Evolutionary conservation across 345 rosid species (phyloP).

Genomic region (Hibiscus tridactylites): DNA sequence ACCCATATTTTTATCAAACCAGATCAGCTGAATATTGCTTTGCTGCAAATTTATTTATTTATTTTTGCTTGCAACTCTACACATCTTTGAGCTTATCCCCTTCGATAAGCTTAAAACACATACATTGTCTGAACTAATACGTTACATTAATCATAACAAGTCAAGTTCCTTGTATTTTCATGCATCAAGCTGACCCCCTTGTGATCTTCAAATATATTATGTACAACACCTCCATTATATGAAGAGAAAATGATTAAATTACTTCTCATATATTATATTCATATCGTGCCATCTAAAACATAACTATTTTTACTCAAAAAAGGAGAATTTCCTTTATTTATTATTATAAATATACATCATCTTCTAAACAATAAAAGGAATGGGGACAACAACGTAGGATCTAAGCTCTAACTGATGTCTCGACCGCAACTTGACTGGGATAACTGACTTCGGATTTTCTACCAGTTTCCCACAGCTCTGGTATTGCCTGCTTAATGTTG

Average conservation of each 20-base stretch:
- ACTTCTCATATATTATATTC: background rate
- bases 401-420: constrained; percentile 76
- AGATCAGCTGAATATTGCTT: background rate
- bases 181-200: background rate
- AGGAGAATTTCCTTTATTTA: background rate
- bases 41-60: background rate
- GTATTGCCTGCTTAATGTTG: constrained; percentile 58
- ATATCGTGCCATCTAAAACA: background rate
- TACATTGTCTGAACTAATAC: background rate
- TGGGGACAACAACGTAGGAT: constrained; percentile 3
- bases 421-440: constrained; percentile 46
- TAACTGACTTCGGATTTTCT: constrained; percentile 42
- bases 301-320: background rate
- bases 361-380: constrained; percentile 4
- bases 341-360: constrained; percentile 14
- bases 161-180: background rate
- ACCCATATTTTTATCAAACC: background rate
- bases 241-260: background rate
- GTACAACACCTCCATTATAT: background rate
- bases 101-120: background rate
- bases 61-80: constrained; percentile 41
- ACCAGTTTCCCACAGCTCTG: constrained; percentile 60
- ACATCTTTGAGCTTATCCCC: background rate
- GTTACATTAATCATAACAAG: background rate
- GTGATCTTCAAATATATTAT: background rate